Conservation (phyloP, 495 filamentous ascomycete species). For the Xylaria bambusicola region DNA sequence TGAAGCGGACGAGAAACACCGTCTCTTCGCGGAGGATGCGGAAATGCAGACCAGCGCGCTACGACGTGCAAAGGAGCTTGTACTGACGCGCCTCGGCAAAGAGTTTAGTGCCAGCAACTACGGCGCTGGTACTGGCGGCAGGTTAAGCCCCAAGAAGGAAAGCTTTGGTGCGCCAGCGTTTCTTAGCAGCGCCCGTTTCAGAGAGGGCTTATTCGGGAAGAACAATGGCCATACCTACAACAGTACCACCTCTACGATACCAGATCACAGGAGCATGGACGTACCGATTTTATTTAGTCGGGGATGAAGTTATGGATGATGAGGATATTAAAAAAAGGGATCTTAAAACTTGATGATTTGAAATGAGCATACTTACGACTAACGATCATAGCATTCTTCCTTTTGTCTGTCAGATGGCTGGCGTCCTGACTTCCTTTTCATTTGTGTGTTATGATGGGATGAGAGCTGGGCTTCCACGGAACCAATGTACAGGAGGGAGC, state of each 20-base stretch:
- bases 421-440: constrained; percentile 3
- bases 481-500: constrained; percentile 12
- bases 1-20: constrained; percentile 38
- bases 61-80: constrained; percentile 45
- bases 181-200: constrained; percentile 35
- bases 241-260: background rate
- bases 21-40: constrained; percentile 42
- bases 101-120: constrained; percentile 36
- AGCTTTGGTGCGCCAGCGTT: constrained; percentile 32
- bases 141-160: constrained; percentile 20
- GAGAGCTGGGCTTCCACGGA: constrained; percentile 15
- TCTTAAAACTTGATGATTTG: constrained; percentile 12
- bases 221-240: constrained; percentile 31
- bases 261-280: constrained; percentile 42
- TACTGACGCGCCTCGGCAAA: constrained; percentile 46
- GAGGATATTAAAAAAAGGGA: constrained; percentile 6
- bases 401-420: constrained; percentile 19
- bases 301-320: constrained; percentile 22
- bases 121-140: constrained; percentile 5
- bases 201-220: constrained; percentile 47
- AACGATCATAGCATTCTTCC: constrained; percentile 14
- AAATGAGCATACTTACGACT: constrained; percentile 17
- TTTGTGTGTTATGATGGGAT: constrained; percentile 14
- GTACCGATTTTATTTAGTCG: constrained; percentile 57
- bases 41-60: constrained; percentile 45